Base-by-base conservation (phyloP, 2,329 filamentous ascomycete species). In the Alternaria sp. region DNA sequence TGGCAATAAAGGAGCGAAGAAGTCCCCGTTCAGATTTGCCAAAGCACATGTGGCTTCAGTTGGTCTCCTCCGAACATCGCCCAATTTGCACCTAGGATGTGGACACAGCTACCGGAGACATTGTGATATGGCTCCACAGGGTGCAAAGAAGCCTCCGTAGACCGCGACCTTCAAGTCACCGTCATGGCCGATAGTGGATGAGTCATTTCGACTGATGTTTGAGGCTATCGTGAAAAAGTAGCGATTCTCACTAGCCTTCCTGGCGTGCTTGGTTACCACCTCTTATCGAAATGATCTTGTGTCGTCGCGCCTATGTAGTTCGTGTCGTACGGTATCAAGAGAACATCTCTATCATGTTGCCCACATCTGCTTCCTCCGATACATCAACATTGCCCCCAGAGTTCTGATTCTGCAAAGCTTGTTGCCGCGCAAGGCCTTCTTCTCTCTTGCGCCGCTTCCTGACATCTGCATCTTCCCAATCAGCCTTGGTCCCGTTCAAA, bases 391-490 rank as follows among this genome's bases (percentile, higher is more conserved):
- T 30, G 30, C n/a, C 41, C 7, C 41, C 47, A 30, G 55, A 28
- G 5, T n/a, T 22, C 41, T 64, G 46, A 5, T 4, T 47, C 39
- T 66, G 68, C 26, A 76, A 36, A 39, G 66, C 71, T 59, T 68
- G 69, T 87, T 83, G 85, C 66, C 81, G 82, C 64, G 76, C 81
- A 58, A 92, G 60, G 1, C 81, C 81, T 64, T 82, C 80, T 46
- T 74, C 75, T 59, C 78, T 74, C 67, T 81, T 81, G 16, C 80
- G 73, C 24, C 71, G 71, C 53, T 72, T 77, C 61, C 81, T 72
- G 11, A 61, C 65, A 38, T 78, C 74, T 47, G 78, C 65, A 55
- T 80, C 75, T 60, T 82, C 80, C 80, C 80, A 81, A 48, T 79
- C 76, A 34, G 70, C 61, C 54, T 68, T 68, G 16, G 51, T 59